Conservation (phyloP, 1,284 basidiomycete genomes). For the Puccinia polysora region DNA sequence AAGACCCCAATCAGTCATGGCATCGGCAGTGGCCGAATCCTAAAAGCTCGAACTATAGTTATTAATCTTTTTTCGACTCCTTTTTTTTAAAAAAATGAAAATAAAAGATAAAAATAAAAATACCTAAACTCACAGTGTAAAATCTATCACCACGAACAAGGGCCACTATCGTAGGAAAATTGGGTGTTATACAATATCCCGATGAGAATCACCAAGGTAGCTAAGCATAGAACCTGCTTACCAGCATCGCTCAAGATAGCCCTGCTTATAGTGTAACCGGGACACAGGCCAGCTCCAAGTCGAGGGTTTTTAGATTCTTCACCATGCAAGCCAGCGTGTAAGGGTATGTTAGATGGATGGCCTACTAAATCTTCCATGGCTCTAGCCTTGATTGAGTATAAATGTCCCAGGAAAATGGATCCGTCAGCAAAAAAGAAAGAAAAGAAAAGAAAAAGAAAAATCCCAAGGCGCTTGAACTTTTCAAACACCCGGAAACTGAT, state of each 20-base stretch:
- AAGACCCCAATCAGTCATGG: constrained; percentile 41
- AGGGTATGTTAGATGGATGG: constrained; percentile 41
- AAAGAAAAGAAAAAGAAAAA: background rate
- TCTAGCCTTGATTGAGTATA: constrained; percentile 1
- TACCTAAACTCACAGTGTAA: constrained; percentile 30
- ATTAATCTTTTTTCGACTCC: background rate
- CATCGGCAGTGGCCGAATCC: constrained; percentile 40
- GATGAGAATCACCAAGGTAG: background rate
- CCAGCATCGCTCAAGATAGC: constrained; percentile 43
- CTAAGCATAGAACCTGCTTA: background rate
- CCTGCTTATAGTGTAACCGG: constrained; percentile 31
- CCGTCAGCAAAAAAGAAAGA: background rate
- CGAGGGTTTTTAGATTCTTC: constrained; percentile 37
- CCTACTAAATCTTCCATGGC: constrained; percentile 42
- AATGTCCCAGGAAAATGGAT: background rate
- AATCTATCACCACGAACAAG: constrained; percentile 42
- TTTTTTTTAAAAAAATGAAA: background rate
- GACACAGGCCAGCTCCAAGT: constrained; percentile 39
- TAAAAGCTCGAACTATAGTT: constrained; percentile 4
- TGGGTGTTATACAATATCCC: background rate
- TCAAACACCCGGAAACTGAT: background rate
- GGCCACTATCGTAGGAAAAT: constrained; percentile 10
- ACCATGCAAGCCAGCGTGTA: constrained; percentile 39
- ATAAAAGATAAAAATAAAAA: background rate
- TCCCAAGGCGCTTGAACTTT: background rate